These are phyloP conservation scores for Vitis rotundifolia DNA, from an alignment of 164 flowering plant species.

Conservation along the genomic window DNA sequence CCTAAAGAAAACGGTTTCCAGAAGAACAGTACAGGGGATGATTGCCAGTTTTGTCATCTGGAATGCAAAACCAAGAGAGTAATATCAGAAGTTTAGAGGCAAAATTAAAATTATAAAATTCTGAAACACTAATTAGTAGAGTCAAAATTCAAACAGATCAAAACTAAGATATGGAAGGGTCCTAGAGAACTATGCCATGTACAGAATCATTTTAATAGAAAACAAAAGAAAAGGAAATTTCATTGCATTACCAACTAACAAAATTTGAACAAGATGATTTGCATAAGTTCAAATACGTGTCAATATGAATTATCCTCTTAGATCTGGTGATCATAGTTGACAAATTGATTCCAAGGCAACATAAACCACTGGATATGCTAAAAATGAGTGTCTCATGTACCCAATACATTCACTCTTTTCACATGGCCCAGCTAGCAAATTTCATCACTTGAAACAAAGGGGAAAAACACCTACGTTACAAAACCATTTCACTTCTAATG, in stretches of 20 bases:
- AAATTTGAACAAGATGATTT: not conserved
- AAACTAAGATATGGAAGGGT: not conserved
- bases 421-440: no score
- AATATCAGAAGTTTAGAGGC: constrained; percentile 3
- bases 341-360: no score
- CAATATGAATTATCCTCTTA: no score
- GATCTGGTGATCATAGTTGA: no score
- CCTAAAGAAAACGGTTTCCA: constrained; percentile 90
- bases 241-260: not conserved
- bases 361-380: no score
- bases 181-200: not conserved
- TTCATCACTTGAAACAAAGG: not conserved
- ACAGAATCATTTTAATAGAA: not conserved
- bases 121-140: not conserved
- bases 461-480: not conserved
- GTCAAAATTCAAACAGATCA: not conserved
- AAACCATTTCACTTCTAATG: no score
- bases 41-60: constrained; percentile 98
- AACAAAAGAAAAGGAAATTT: not conserved
- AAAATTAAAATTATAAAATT: not conserved
- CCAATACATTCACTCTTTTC: no score
- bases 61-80: constrained; percentile 11
- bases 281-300: not conserved
- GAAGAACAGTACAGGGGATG: constrained; percentile 89
- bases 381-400: no score